Evolutionary conservation across 1,284 basidiomycete genomes (phyloP), one percentile per base, ranked within the genome.

Genomic region (Fomes fomentarius): DNA sequence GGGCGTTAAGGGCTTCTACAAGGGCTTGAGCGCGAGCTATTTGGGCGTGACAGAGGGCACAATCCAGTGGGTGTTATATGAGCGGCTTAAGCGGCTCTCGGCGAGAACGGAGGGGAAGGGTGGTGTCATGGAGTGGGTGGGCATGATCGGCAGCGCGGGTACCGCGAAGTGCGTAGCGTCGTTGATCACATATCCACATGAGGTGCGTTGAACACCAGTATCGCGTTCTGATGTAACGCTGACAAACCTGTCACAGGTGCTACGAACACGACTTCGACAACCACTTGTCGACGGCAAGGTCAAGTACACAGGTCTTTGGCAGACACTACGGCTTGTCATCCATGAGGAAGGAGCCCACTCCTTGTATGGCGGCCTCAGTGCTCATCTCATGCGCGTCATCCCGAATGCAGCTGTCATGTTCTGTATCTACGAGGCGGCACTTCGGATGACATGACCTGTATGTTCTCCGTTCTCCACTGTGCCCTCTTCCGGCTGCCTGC

Each of bases 401-500:
- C 96, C 96, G 3, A 99, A 99, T 64, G 96, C 96, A 0, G 92
- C 91, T 1, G 94, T 97, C 62, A 99, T 98, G 94, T 99, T 90
- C 74, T 87, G 83, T 55, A 91, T 93, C 68, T 92, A 92, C 63
- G 90, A 93, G 67, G 87, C 86, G 14, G 73, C 85, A 24, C 74
- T 92, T 28, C 77, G 83, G n/a, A 91, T 84, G 83, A 54, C 57
- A 61, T 62, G 41, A 55, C 42, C 35, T 25, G 10, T 11, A 15
- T 17, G 31, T 31, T 22, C 4, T 10, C 24, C n/a, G 15, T 19
- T 12, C 1, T 40, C 21, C 21, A 41, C n/a, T n/a, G n/a, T n/a
- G n/a, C n/a, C 34, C 26, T 33, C 11, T 28, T 28, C 24, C 38
- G 21, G 3, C 38, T 14, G 14, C 19, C 41, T 26, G 14, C 38